phyloP scores from a whole-genome alignment of 371 early-diverging fungal species.

The Phascolomyces articulosus region DNA sequence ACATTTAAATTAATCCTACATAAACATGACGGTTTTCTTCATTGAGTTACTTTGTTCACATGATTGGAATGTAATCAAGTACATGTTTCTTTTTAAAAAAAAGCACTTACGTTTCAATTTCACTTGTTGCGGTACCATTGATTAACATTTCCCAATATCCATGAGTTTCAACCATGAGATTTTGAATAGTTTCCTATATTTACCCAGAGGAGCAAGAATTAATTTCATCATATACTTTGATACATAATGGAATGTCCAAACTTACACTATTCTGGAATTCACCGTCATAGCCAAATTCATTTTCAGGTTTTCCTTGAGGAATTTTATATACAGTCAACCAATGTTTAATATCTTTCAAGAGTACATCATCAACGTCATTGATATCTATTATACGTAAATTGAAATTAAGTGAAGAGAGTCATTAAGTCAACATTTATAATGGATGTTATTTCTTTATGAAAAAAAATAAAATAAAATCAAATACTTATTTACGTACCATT shows the following conservation, averaged over 20 bases:
- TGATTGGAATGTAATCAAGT: too few species aligned
- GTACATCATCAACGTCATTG: conserved; percentile 1
- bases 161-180: conserved; percentile 9
- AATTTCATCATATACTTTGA: too few species aligned
- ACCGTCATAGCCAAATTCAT: conserved; percentile 12
- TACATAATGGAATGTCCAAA: background rate
- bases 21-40: too few species aligned
- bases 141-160: conserved; percentile 11
- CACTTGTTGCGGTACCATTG: conserved; percentile 9
- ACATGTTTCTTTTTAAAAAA: background rate
- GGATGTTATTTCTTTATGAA: too few species aligned
- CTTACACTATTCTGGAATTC: conserved; percentile 8
- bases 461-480: too few species aligned
- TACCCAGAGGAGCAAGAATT: background rate
- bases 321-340: conserved; percentile 15
- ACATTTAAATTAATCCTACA: conserved; percentile 7
- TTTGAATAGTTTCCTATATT: background rate
- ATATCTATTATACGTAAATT: too few species aligned
- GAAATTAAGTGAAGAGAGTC: too few species aligned
- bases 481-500: too few species aligned
- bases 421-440: too few species aligned
- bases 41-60: too few species aligned
- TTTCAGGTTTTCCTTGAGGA: conserved; percentile 6
- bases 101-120: conserved; percentile 4
- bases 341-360: conserved; percentile 1